Evolutionary conservation across 169 alveolate species (phyloP).

Genomic region (Plasmodium vivax): DNA sequence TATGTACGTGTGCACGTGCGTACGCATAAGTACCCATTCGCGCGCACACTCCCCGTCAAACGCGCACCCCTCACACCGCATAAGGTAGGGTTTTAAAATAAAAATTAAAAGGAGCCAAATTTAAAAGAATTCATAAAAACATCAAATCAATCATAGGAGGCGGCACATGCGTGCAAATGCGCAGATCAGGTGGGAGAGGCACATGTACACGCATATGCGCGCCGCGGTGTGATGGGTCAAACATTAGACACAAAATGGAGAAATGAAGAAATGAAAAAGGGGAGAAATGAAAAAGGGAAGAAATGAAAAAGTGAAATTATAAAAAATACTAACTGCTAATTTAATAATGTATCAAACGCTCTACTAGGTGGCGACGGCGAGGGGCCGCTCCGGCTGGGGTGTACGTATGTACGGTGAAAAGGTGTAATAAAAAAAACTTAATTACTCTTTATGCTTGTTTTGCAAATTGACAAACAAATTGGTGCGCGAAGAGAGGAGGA

Average conservation of each 20-base stretch:
- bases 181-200: not conserved
- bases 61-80: not conserved
- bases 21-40: not conserved
- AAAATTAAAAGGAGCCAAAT: not conserved
- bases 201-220: not conserved
- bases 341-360: not conserved
- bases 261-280: not conserved
- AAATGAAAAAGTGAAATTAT: not conserved
- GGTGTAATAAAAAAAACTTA: not conserved
- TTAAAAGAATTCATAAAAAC: constrained; percentile 47
- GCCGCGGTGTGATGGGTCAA: not conserved
- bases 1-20: not conserved
- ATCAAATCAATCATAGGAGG: constrained; percentile 9
- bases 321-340: not conserved
- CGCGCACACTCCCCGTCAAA: not conserved
- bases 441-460: not conserved
- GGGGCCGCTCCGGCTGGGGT: not conserved
- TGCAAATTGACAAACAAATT: not conserved
- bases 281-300: not conserved
- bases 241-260: not conserved
- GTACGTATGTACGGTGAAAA: not conserved
- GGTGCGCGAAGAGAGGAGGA: not conserved
- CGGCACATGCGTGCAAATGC: not conserved
- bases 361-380: not conserved
- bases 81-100: not conserved